Evolutionary conservation across 306 rosid genomes (phyloP).

Genomic region (Crotalaria pallida): DNA sequence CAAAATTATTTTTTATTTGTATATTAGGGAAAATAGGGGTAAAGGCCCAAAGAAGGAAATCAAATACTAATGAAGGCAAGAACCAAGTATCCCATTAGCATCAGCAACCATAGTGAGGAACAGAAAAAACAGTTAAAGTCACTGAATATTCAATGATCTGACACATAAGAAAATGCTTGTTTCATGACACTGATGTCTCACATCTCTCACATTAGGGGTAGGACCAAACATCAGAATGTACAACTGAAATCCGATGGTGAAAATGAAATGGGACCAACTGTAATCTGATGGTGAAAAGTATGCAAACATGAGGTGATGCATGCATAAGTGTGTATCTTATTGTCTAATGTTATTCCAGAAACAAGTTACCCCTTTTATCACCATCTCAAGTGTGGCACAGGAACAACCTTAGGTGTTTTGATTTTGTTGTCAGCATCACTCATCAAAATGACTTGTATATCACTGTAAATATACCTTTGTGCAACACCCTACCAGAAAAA

Average conservation of each 20-base stretch:
- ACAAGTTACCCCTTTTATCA: not conserved
- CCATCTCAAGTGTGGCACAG: not conserved
- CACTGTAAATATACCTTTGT: not conserved
- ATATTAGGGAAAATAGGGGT: not conserved
- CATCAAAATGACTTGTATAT: not conserved
- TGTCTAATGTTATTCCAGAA: not conserved
- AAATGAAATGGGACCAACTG: not conserved
- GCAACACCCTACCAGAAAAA: not conserved
- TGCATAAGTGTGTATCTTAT: not conserved
- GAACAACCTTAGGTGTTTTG: not conserved
- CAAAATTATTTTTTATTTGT: not conserved
- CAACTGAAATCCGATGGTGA: not conserved
- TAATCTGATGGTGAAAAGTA: not conserved
- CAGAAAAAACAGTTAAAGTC: not conserved
- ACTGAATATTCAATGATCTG: not conserved
- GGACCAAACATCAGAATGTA: not conserved
- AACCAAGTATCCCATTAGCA: not conserved
- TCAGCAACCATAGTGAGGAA: not conserved
- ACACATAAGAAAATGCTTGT: not conserved
- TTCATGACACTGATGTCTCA: not conserved
- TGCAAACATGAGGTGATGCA: not conserved
- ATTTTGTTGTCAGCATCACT: not conserved
- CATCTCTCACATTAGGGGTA: not conserved
- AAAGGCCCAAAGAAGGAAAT: not conserved
- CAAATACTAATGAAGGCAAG: not conserved